Evolutionary conservation across 148 eudicot species (phyloP).

Genomic region (Nepenthes gracilis): DNA sequence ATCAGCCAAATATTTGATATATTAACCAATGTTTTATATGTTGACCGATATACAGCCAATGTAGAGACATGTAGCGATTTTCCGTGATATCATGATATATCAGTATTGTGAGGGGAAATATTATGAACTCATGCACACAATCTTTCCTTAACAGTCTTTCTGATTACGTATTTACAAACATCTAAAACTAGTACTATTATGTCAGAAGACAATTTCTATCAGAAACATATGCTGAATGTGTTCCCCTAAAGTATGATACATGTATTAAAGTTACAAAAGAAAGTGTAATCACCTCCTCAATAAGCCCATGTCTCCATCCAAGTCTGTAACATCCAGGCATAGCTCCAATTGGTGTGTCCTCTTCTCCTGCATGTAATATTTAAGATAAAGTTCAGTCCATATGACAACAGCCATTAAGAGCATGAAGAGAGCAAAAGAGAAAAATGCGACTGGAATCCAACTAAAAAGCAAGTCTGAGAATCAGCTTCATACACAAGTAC

Average conservation of each 20-base stretch:
- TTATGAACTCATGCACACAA: not conserved
- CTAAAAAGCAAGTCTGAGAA: not conserved
- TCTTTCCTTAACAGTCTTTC: too few relatives aligned
- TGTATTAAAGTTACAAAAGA: not conserved
- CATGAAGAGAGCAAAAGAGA: not conserved
- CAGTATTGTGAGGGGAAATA: not conserved
- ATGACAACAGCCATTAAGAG: not conserved
- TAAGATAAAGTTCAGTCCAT: not conserved
- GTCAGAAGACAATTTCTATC: too few relatives aligned
- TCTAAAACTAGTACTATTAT: too few relatives aligned
- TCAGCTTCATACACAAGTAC: conserved; percentile 3
- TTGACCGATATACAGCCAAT: too few relatives aligned
- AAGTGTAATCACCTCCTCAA: conserved; percentile 62
- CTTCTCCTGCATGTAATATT: conserved; percentile 55
- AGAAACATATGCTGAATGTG: not conserved
- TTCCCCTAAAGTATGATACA: not conserved
- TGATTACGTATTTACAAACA: too few relatives aligned
- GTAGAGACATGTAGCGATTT: too few relatives aligned
- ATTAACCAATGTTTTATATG: too few relatives aligned
- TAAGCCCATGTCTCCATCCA: conserved; percentile 96
- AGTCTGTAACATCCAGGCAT: conserved; percentile 99
- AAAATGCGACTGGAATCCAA: not conserved
- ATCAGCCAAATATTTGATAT: too few relatives aligned
- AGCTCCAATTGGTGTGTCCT: conserved; percentile 90
- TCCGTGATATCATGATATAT: too few relatives aligned